Evolutionary conservation across 2,329 filamentous ascomycete species (phyloP), one percentile per base, ranked within the genome.

Genomic region (Colletotrichum orchidophilum): DNA sequence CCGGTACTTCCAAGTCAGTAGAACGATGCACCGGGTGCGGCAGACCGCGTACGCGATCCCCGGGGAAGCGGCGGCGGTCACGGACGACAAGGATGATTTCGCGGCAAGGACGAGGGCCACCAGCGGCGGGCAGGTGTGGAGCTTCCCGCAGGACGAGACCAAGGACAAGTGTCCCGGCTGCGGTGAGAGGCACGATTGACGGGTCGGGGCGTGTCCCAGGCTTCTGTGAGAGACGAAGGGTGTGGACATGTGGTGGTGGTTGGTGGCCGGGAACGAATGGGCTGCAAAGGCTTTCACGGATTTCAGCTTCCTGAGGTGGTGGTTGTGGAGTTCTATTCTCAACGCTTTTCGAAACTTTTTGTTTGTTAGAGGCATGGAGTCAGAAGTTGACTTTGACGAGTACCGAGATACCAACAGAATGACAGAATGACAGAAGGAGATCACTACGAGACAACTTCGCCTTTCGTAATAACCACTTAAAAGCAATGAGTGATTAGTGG

Each of bases 1-100:
- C 9, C 77, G 81, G 7, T 82, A 83, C 75, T 83, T 83, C 57
- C 79, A 76, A 71, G 76, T 80, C 29, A 75, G 77, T n/a, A n/a
- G n/a, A n/a, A n/a, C n/a, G n/a, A n/a, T n/a, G n/a, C n/a, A n/a
- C n/a, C n/a, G n/a, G 50, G 74, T 75, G 7, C 78, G 78, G 15
- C 66, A 58, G 4, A 76, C 76, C 13, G 76, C 78, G 5, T 70
- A 77, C 13, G 77, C 78, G 2, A 76, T 74, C 11, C 74, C 76
- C 27, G 74, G 76, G 1, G 75, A 76, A 7, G 74, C 76, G 31
- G 73, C 74, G 29, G 75, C 76, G 18, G 75, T 74, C 35, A 69
- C 72, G 11, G 72, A 75, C n/a, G 57, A 73, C 57, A 69, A 75
- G 12, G 72, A 74, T 54, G 81, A 82, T 57, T 83, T 82, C 73